phyloP scores from a whole-genome alignment of 1,139 yeast genomes.

The Hansenula lynferdii region DNA sequence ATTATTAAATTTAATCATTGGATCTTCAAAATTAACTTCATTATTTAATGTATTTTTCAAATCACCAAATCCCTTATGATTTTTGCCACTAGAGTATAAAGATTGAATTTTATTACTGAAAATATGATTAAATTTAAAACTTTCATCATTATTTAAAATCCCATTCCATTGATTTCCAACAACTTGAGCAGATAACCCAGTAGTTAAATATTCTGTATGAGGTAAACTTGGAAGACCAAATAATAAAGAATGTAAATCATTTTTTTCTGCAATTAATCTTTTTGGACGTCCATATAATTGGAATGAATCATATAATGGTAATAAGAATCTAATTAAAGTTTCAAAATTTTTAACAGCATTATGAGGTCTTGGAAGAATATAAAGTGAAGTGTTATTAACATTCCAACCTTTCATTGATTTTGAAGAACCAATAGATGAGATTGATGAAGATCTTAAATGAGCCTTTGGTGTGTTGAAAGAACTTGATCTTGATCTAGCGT shows the following conservation, averaged over 20 bases:
- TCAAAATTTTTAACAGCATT: constrained; percentile 85
- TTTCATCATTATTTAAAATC: constrained; percentile 1
- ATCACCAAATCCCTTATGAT: constrained; percentile 15
- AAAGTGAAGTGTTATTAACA: constrained; percentile 43
- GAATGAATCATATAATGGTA: constrained; percentile 74
- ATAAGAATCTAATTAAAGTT: constrained; percentile 69
- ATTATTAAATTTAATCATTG: constrained; percentile 2
- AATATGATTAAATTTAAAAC: constrained; percentile 7
- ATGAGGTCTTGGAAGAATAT: constrained; percentile 80
- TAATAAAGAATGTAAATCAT: constrained; percentile 60
- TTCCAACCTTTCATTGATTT: constrained; percentile 9
- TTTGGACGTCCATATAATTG: constrained; percentile 80
- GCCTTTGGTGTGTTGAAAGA: constrained; percentile 10
- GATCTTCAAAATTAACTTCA: constrained; percentile 10
- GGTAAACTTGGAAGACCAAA: constrained; percentile 85
- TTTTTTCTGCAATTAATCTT: constrained; percentile 71
- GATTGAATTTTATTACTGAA: constrained; percentile 10
- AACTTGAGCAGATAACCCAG: constrained; percentile 2
- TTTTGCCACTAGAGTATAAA: constrained; percentile 4
- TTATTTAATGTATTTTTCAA: constrained; percentile 7
- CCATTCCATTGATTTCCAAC: constrained; percentile 14
- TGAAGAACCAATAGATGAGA: constrained; percentile 8
- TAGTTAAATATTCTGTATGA: constrained; percentile 56
- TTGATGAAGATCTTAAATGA: constrained; percentile 10
- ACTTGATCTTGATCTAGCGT: constrained; percentile 13